phyloP scores from a whole-genome alignment of 805 yeast species.

The Pachysolen tannophilus region DNA sequence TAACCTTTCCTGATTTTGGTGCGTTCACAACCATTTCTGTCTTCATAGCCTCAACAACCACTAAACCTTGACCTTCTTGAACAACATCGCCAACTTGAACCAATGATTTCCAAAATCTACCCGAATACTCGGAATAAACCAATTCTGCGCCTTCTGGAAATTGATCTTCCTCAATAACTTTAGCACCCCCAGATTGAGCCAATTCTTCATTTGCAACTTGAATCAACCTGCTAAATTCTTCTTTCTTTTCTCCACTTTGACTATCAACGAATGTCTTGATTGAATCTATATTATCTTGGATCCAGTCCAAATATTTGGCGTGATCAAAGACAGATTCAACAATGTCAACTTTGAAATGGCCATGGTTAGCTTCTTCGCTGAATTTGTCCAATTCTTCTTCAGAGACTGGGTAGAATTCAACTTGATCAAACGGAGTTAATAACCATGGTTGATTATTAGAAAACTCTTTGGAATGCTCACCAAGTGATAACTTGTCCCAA shows the following conservation, averaged over 20 bases:
- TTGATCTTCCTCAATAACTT: constrained; percentile 38
- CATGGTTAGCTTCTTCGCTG: constrained; percentile 71
- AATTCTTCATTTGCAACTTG: constrained; percentile 75
- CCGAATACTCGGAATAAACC: constrained; percentile 93
- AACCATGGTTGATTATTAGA: constrained; percentile 71
- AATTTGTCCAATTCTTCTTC: constrained; percentile 73
- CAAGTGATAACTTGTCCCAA: constrained; percentile 90
- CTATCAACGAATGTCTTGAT: constrained; percentile 59
- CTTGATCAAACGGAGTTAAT: constrained; percentile 85
- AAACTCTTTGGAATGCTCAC: constrained; percentile 43
- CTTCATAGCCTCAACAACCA: constrained; percentile 97
- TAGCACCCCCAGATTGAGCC: constrained; percentile 41
- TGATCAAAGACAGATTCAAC: constrained; percentile 79
- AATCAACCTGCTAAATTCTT: constrained; percentile 77
- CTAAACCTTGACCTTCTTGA: constrained; percentile 64
- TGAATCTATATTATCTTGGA: constrained; percentile 61
- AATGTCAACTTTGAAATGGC: constrained; percentile 68
- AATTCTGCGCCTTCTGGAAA: constrained; percentile 74
- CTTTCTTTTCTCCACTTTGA: constrained; percentile 77
- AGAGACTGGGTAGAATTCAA: constrained; percentile 86
- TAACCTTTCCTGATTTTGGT: constrained; percentile 61
- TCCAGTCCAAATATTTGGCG: constrained; percentile 69
- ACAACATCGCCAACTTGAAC: constrained; percentile 75
- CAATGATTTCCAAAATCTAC: constrained; percentile 92
- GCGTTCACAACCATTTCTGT: constrained; percentile 90